Evolutionary conservation across 495 filamentous ascomycete species (phyloP).

Genomic region (Aspergillus coremiiformis): DNA sequence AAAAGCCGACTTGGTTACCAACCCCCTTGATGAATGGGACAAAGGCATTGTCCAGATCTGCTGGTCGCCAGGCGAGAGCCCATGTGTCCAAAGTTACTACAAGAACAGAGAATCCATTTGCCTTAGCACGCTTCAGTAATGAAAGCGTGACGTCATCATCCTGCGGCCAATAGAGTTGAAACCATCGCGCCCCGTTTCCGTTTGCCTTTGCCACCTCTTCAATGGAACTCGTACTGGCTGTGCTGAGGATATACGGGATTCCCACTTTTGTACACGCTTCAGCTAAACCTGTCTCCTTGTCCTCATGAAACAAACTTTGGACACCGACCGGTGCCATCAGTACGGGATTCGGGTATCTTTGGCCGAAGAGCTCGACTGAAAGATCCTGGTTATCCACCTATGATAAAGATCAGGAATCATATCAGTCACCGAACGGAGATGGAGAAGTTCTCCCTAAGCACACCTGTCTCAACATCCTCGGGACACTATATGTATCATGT

Average conservation of each 20-base stretch:
- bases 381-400: slow-evolving; percentile 43
- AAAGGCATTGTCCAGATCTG: slow-evolving; percentile 57
- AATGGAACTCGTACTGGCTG: slow-evolving; percentile 47
- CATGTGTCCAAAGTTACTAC: slow-evolving; percentile 40
- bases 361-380: slow-evolving; percentile 49
- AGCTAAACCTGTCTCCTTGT: slow-evolving; percentile 48
- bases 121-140: slow-evolving; percentile 54
- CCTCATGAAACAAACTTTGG: slow-evolving; percentile 49
- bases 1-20: slow-evolving; percentile 39
- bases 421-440: neutral
- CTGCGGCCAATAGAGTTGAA: slow-evolving; percentile 63
- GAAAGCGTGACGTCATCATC: slow-evolving; percentile 53
- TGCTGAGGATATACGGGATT: slow-evolving; percentile 51
- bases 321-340: slow-evolving; percentile 56
- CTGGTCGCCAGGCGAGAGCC: slow-evolving; percentile 48
- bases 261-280: slow-evolving; percentile 44
- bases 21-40: slow-evolving; percentile 41
- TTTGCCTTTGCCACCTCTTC: slow-evolving; percentile 46
- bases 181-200: slow-evolving; percentile 45
- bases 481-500: slow-evolving; percentile 22
- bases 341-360: slow-evolving; percentile 43
- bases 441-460: slow-evolving; percentile 2
- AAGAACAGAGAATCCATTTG: slow-evolving; percentile 39
- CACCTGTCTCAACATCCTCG: slow-evolving; percentile 35
- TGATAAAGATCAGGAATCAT: slow-evolving; percentile 7